Evolutionary conservation across 176 grass and related monocot genomes (phyloP), one percentile per base, ranked within the genome.

Genomic region (Cenchrus purpureus): DNA sequence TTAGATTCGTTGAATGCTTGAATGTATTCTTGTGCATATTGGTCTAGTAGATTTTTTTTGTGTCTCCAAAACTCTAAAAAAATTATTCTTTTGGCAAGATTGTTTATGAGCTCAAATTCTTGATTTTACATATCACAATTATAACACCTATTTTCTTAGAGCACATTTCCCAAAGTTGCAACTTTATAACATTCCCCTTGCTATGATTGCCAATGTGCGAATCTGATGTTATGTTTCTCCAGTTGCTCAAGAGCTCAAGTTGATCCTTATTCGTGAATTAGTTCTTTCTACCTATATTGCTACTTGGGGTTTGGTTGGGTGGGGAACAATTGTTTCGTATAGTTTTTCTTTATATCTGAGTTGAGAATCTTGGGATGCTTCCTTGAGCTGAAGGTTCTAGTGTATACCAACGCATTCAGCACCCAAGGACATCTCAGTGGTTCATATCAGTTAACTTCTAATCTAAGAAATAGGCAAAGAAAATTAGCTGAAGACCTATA

Each of bases 381-480:
- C 12, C 10, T 52, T 53, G 70, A 83, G 50, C 54, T 49, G 53
- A 74, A 51, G 31, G 14, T 29, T 50, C 5, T 53, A 67, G 61
- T 45, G 34, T 65, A 8, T 66, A 48, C 66, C 31, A 2, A 67
- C 72, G 1, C 61, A 45, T 44, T 29, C 48, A 29, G 20, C 29
- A 56, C 46, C 34, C 50, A 57, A 75, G 31, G 59, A 53, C 29
- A 49, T 60, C 43, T 64, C 31, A 11, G 12, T 15, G 14, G 32
- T 84, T 55, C 48, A 31, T 65, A 45, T 43, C 59, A 19, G 60
- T 44, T 65, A 29, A 83, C 82, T 76, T 84, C 48, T 8, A 34
- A 16, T 67, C 34, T 72, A 84, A 75, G 59, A 75, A 67, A 58
- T 56, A 58, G 14, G 63, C 50, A 19, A 32, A 74, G 10, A 34